Evolutionary conservation across 2,329 filamentous ascomycete genomes (phyloP), one percentile per base, ranked within the genome.

Genomic region (Monilinia vaccinii-corymbosi): DNA sequence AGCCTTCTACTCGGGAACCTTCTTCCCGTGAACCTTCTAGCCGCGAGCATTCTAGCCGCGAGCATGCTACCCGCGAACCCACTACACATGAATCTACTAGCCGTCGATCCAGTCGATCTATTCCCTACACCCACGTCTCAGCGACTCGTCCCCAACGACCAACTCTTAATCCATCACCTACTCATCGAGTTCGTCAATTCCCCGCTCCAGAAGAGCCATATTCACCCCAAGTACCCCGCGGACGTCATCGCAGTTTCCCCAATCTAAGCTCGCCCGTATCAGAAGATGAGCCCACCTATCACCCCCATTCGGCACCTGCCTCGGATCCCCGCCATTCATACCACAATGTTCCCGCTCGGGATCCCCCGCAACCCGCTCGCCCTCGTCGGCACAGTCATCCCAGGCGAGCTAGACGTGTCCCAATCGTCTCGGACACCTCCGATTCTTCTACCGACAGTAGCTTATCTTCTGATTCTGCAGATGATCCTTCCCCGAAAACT

Each of bases 301-400:
- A 11, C 70, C 65, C 62, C 68, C 56, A 58, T 21, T 18, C 55
- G 14, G 34, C 34, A n/a, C 28, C 18, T 10, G 18, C 34, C 3
- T 32, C n/a, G 11, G 56, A 52, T 25, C 56, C 56, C 25, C 25
- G 40, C 11, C 50, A 32, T 32, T 10, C 28, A n/a, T 28, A 21
- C 21, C 46, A 53, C 8, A n/a, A 42, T 21, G 25, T 21, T 10
- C 18, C 50, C 1, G 36, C 16, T 4, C 36, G 36, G 13, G 50
- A 53, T 23, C 50, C 50, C 6, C 34, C 47, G 16, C 46, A 63
- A 3, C 32, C 55, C 44, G 56, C 62, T n/a, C 56, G 67, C 51
- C 53, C 69, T 21, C 75, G 80, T 23, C 72, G 78, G 34, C 78
- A 81, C 65, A 81, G 79, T 64, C 79, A 81, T 57, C 77, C 79